Evolutionary conservation across 148 eudicot species (phyloP), one percentile per base, ranked within the genome.

Genomic region (Persicaria tinctoria): DNA sequence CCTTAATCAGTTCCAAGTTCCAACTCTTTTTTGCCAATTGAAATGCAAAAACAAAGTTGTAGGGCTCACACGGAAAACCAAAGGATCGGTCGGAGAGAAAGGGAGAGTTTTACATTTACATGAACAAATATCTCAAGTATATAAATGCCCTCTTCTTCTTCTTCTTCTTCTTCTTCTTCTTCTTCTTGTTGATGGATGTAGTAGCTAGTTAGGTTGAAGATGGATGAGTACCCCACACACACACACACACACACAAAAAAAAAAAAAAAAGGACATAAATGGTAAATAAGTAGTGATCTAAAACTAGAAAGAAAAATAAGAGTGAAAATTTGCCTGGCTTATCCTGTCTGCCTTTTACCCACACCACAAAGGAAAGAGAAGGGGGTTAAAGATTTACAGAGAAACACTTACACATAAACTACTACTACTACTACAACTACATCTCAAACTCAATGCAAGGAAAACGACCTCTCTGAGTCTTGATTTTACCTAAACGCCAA

Each of bases 301-400:
- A 56, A 56, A 56, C 27, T 56, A 56, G 62, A 56, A 56, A 56
- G 17, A 56, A 1, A 18, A 5, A 56, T 6, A 56, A 1, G 7
- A 5, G 18, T 6, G 23, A 12, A 56, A 56, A 17, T 4, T 5
- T 56, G 62, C 62, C 62, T 56, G 62, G 62, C 62, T 56, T 56
- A 18, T 56, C 62, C 62, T 56, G 62, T 56, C 10, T 56, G 62
- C 62, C 62, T 56, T 32, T 56, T 56, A 17, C 32, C 62, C 62
- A 56, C 62, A 56, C 11, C 32, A 56, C 41, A 32, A 32, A 56
- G 53, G 53, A 50, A 50, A 50, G 62, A 56, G 41, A 32, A 32
- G 41, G 62, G 32, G 62, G 27, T 56, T 1, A 56, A 56, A 56
- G 62, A 56, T 55, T 55, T 55, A 55, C 59, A 55, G 53, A 50